Evolutionary conservation across 2,329 filamentous ascomycete genomes (phyloP).

Genomic region (Penicillium sp.): DNA sequence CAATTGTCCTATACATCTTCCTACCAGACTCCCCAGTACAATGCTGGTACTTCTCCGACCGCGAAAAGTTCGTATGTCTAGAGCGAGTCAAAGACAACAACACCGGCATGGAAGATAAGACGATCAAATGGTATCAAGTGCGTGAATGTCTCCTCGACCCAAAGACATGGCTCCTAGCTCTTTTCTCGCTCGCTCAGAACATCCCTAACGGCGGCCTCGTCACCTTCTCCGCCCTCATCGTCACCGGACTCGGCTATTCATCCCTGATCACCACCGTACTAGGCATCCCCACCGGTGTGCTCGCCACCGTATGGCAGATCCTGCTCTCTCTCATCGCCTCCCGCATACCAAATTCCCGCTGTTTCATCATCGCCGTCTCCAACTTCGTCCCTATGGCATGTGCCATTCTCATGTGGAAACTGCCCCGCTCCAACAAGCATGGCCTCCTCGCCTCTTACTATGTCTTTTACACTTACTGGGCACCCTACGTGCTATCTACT

Average conservation of each 20-base stretch:
- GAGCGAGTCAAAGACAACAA: slow-evolving; percentile 20
- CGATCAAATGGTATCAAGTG: slow-evolving; percentile 39
- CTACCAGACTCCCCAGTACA: slow-evolving; percentile 17
- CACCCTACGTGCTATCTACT: slow-evolving; percentile 27
- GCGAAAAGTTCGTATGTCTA: slow-evolving; percentile 18
- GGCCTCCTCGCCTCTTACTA: slow-evolving; percentile 34
- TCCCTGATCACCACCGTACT: slow-evolving; percentile 19
- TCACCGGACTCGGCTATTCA: slow-evolving; percentile 21
- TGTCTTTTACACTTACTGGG: slow-evolving; percentile 31
- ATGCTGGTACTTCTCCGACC: slow-evolving; percentile 18
- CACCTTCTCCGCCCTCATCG: slow-evolving; percentile 24
- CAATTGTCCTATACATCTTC: slow-evolving; percentile 12
- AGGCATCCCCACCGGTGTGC: slow-evolving; percentile 24
- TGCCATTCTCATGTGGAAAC: slow-evolving; percentile 27
- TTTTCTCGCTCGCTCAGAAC: slow-evolving; percentile 16
- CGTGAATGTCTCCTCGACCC: slow-evolving; percentile 32
- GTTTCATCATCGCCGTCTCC: slow-evolving; percentile 20
- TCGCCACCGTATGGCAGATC: slow-evolving; percentile 22
- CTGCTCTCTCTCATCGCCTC: slow-evolving; percentile 14
- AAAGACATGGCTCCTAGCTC: slow-evolving; percentile 23
- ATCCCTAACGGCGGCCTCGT: slow-evolving; percentile 25
- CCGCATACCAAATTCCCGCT: slow-evolving; percentile 15
- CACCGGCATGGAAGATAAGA: slow-evolving; percentile 30
- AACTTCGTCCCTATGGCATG: slow-evolving; percentile 23
- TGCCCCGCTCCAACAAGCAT: slow-evolving; percentile 29